These are phyloP conservation scores for Eucommia ulmoides DNA, from an alignment of 257 asterid species.

Conservation along the genomic window DNA sequence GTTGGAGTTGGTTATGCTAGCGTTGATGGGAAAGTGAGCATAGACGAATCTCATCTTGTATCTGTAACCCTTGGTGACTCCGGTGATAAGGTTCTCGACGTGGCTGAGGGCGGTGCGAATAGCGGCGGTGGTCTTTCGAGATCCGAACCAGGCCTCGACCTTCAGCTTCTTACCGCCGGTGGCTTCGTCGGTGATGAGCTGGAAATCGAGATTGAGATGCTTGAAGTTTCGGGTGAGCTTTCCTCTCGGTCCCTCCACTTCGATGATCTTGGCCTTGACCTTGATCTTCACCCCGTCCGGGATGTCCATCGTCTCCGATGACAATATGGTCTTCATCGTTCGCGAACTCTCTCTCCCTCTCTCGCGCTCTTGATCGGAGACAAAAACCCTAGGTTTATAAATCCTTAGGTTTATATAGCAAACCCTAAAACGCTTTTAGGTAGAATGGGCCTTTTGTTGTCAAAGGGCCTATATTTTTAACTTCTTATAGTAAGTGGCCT, in stretches of 20 bases:
- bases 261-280: slow-evolving; percentile 60
- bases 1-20: slow-evolving; percentile 39
- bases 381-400: too few relatives aligned
- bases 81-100: slow-evolving; percentile 54
- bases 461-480: too few relatives aligned
- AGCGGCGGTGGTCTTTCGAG: slow-evolving; percentile 69
- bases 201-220: slow-evolving; percentile 73
- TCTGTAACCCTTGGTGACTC: slow-evolving; percentile 70
- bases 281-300: slow-evolving; percentile 65
- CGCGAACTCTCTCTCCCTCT: slow-evolving; percentile 1
- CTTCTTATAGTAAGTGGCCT: too few relatives aligned
- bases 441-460: too few relatives aligned
- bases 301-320: slow-evolving; percentile 67
- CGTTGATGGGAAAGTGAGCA: slow-evolving; percentile 80
- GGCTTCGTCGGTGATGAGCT: slow-evolving; percentile 52
- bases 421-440: too few relatives aligned
- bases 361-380: too few relatives aligned
- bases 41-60: slow-evolving; percentile 87
- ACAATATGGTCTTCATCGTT: slow-evolving; percentile 66
- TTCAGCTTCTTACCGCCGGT: slow-evolving; percentile 68
- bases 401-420: too few relatives aligned
- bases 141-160: slow-evolving; percentile 79
- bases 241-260: slow-evolving; percentile 77
- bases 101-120: slow-evolving; percentile 81
- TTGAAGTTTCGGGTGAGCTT: slow-evolving; percentile 51